A percentile compares a stretch with the other conserved stretches of the same genome.
These are phyloP conservation scores for Trametes maxima DNA, from an alignment of 768 basidiomycete species.

Conservation along the genomic window DNA sequence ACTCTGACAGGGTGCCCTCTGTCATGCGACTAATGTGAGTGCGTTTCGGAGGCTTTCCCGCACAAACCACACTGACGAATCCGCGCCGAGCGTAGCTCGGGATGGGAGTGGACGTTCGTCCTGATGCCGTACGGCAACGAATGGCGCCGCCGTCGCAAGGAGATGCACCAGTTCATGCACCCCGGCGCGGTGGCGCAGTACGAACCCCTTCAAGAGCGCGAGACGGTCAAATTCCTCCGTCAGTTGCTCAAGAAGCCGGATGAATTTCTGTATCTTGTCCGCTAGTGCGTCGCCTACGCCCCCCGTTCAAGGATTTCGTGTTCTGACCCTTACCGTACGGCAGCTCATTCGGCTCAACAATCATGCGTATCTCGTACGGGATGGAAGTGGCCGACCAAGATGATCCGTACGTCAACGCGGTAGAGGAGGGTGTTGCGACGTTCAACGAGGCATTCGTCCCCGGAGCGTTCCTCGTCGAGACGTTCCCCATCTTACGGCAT, in stretches of 20 bases:
- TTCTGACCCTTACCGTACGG: too few relatives aligned
- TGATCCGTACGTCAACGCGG: conserved; percentile 14
- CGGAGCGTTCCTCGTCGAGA: conserved; percentile 35
- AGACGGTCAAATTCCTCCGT: conserved; percentile 11
- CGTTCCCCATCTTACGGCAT: conserved; percentile 24
- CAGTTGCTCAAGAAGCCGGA: conserved; percentile 8
- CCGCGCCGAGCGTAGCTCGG: not conserved
- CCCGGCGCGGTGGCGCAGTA: conserved; percentile 16
- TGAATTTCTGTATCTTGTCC: conserved; percentile 13
- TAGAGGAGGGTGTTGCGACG: conserved; percentile 18
- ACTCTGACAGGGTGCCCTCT: conserved; percentile 28
- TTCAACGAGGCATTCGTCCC: conserved; percentile 22
- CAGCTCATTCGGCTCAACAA: conserved; percentile 8
- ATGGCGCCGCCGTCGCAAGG: conserved; percentile 17
- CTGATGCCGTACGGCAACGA: conserved; percentile 16
- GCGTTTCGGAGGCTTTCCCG: not conserved
- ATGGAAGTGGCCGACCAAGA: conserved; percentile 15
- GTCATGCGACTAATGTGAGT: conserved; percentile 22
- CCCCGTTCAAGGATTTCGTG: not conserved
- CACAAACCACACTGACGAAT: not conserved
- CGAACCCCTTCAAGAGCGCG: conserved; percentile 14
- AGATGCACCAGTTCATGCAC: conserved; percentile 19
- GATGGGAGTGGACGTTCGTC: conserved; percentile 22
- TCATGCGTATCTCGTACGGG: conserved; percentile 20
- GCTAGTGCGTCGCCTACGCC: not conserved